Percentiles rank a stretch among this genome's conserved stretches.
These are phyloP conservation scores for Gossypium schwendimanii DNA, from an alignment of 441 rosid species.

Conservation along the genomic window DNA sequence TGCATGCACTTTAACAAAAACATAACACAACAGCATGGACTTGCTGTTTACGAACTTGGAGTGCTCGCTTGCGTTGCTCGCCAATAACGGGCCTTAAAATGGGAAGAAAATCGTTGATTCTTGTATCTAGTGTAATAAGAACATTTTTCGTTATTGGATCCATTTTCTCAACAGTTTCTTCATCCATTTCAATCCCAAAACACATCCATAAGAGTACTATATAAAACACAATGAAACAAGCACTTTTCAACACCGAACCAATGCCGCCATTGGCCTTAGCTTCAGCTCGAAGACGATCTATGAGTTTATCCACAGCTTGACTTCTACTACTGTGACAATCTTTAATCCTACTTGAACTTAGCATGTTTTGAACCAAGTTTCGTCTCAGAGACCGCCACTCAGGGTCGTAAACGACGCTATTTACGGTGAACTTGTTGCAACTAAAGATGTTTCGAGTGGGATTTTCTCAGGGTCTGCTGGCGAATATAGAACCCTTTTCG, in stretches of 20 bases:
- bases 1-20: no score
- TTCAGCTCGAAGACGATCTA: constrained; percentile 38
- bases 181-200: constrained; percentile 80
- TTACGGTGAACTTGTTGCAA: constrained; percentile 80
- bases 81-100: constrained; percentile 63
- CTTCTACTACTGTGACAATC: constrained; percentile 46
- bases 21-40: constrained; percentile 8
- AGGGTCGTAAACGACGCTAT: constrained; percentile 64
- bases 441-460: constrained; percentile 72
- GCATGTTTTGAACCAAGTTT: constrained; percentile 92
- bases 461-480: constrained; percentile 63
- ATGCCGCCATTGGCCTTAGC: constrained; percentile 40
- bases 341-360: constrained; percentile 51
- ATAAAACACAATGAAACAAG: constrained; percentile 63
- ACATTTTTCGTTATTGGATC: constrained; percentile 63
- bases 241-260: constrained; percentile 63
- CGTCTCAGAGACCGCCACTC: constrained; percentile 77
- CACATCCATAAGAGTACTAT: constrained; percentile 66
- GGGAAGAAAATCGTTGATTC: constrained; percentile 82
- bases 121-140: constrained; percentile 48
- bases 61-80: constrained; percentile 50
- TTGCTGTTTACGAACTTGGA: constrained; percentile 53
- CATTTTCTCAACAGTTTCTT: constrained; percentile 50
- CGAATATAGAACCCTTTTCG: constrained; percentile 49
- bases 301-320: constrained; percentile 56